Evolutionary conservation across 345 rosid species (phyloP), one percentile per base, ranked within the genome.

Genomic region (Viola odorata): DNA sequence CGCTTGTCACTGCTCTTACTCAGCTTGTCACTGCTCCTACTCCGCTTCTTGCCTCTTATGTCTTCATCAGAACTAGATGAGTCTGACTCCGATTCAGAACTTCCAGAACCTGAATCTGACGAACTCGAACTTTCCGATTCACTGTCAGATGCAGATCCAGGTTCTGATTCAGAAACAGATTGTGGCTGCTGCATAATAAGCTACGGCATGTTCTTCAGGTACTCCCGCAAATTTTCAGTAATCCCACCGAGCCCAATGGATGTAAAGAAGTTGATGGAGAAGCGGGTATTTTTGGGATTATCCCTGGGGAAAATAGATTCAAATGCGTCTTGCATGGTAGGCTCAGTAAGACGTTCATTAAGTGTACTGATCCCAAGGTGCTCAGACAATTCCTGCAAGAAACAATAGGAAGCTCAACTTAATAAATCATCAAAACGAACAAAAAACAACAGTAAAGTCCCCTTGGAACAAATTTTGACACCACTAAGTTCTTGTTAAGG

Each of bases 191-290:
- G 91, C 99, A 89, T 85, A 70, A 92, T 89, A 51, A 87, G 94
- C 17, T 90, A 78, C 0, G 97, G 97, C 99, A 94, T 84, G 71
- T 94, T 90, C 90, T 94, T 90, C 69, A 87, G 57, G 70, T 94
- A 90, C 68, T 88, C 97, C 0, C 96, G 86, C 55, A 90, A 78
- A 69, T 78, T 94, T 75, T 94, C 96, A 5, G 97, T 94, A 69
- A 94, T 88, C 45, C 97, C 99, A 75, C 97, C 99, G 17, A 94
- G 91, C 45, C 99, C 99, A 75, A 90, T 88, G 48, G 99, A 88
- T 12, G 96, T 94, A 73, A 94, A 88, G 69, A 90, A 94, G 74
- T 94, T 94, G 54, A 90, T 88, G 54, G 97, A 56, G 71, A 94
- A 88, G 60, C 96, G 63, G 0, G 96, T 88, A 79, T 88, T 94